Evolutionary conservation across 345 rosid genomes (phyloP).

Genomic region (Nephelium lappaceum): DNA sequence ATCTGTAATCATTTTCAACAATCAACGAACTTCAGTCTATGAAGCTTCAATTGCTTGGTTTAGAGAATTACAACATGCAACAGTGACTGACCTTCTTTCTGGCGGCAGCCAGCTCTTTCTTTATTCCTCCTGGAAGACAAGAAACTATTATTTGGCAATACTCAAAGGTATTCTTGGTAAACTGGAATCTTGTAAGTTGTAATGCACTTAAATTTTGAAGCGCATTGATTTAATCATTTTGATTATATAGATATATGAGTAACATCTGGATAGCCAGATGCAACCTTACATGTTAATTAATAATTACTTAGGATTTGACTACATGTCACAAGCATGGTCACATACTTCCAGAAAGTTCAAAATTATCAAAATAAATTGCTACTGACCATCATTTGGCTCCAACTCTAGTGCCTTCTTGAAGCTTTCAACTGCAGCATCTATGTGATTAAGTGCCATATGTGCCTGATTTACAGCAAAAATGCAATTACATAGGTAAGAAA

Average conservation of each 20-base stretch:
- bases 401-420: conserved; percentile 76
- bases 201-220: background rate
- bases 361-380: conserved; percentile 4
- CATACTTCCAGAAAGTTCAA: background rate
- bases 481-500: background rate
- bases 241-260: background rate
- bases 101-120: conserved; percentile 37
- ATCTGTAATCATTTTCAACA: conserved; percentile 27
- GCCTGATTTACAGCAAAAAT: conserved; percentile 47
- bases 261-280: background rate
- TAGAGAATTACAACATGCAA: background rate
- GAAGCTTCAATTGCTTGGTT: background rate
- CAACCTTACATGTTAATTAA: too few relatives aligned
- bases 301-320: background rate
- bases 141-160: background rate
- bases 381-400: conserved; percentile 90
- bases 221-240: background rate
- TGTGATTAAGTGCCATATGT: conserved; percentile 83
- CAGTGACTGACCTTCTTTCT: conserved; percentile 33
- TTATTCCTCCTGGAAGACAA: conserved; percentile 34
- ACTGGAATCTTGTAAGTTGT: background rate
- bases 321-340: background rate
- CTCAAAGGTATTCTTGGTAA: background rate
- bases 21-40: background rate
- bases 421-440: conserved; percentile 94